phyloP scores from a whole-genome alignment of 2,329 filamentous ascomycete species.

The Helotiales sp. region DNA sequence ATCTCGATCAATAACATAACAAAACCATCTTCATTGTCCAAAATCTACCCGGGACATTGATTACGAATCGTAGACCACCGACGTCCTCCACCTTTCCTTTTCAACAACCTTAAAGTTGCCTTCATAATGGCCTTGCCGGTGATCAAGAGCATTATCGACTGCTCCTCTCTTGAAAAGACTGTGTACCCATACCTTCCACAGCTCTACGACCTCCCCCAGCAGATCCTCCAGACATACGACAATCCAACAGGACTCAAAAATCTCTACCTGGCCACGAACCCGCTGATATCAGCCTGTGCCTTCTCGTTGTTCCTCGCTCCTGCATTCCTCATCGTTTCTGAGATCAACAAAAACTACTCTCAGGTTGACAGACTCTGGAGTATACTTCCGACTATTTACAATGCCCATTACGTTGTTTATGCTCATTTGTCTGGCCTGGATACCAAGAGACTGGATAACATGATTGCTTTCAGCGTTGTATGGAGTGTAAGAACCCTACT shows the following conservation, averaged over 20 bases:
- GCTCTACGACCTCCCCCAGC: constrained; percentile 70
- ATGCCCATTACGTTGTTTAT: constrained; percentile 84
- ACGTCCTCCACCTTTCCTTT: neutral
- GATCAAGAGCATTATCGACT: constrained; percentile 74
- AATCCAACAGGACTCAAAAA: constrained; percentile 66
- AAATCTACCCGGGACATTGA: neutral
- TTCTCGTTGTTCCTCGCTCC: constrained; percentile 73
- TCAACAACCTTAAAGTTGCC: neutral
- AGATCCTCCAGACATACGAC: constrained; percentile 63
- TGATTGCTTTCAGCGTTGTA: constrained; percentile 70
- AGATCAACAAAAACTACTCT: constrained; percentile 93
- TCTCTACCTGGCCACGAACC: constrained; percentile 85
- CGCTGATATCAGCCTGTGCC: constrained; percentile 75
- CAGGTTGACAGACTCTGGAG: constrained; percentile 95
- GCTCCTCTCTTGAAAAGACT: constrained; percentile 74
- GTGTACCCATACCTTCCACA: constrained; percentile 77
- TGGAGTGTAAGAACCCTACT: constrained; percentile 72
- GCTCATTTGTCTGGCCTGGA: constrained; percentile 75
- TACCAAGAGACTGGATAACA: constrained; percentile 72
- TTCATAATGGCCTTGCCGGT: constrained; percentile 71
- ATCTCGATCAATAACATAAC: neutral
- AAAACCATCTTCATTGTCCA: constrained; percentile 7
- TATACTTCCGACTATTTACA: constrained; percentile 84
- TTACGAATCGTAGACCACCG: neutral
- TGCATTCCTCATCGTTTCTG: constrained; percentile 76